Conservation (phyloP, 1,284 basidiomycete species). For the Schizophyllum commune region DNA sequence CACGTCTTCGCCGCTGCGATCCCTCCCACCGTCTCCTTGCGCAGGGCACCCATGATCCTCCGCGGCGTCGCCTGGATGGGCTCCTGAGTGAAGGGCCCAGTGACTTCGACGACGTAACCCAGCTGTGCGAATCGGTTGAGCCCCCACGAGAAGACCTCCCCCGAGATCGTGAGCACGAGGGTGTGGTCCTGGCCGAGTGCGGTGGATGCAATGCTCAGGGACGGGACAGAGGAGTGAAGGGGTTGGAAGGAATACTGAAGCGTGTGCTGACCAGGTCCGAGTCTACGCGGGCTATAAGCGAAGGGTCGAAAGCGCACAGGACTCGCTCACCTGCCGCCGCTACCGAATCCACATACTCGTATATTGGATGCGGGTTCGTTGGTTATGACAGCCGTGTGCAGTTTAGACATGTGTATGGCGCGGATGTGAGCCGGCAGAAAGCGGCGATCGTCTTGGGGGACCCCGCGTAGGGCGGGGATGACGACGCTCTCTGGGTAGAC, state of each 20-base stretch:
- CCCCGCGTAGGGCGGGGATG: slow-evolving; percentile 38
- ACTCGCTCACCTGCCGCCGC: slow-evolving; percentile 58
- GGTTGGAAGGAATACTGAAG: slow-evolving; percentile 61
- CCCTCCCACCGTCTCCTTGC: slow-evolving; percentile 76
- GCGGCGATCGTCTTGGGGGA: slow-evolving; percentile 18
- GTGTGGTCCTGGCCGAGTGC: slow-evolving; percentile 95
- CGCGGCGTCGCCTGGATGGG: slow-evolving; percentile 73
- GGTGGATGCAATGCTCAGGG: slow-evolving; percentile 42
- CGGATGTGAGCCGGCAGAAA: slow-evolving; percentile 54
- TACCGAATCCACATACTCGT: slow-evolving; percentile 81
- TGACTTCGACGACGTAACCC: slow-evolving; percentile 77
- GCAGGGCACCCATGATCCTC: slow-evolving; percentile 71
- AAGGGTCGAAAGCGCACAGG: not conserved
- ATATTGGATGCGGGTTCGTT: slow-evolving; percentile 69
- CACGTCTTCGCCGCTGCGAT: slow-evolving; percentile 85
- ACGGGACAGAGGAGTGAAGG: slow-evolving; percentile 51
- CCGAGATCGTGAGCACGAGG: slow-evolving; percentile 71
- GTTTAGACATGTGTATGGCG: slow-evolving; percentile 73
- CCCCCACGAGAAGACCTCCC: slow-evolving; percentile 89
- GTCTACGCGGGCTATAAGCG: slow-evolving; percentile 27
- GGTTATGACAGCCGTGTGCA: slow-evolving; percentile 79
- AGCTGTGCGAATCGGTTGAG: slow-evolving; percentile 83
- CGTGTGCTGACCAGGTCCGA: slow-evolving; percentile 74
- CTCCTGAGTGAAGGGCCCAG: slow-evolving; percentile 31
- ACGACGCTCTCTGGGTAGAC: slow-evolving; percentile 74